Evolutionary conservation across 805 yeast species (phyloP).

Genomic region (Starmerella bacillaris): DNA sequence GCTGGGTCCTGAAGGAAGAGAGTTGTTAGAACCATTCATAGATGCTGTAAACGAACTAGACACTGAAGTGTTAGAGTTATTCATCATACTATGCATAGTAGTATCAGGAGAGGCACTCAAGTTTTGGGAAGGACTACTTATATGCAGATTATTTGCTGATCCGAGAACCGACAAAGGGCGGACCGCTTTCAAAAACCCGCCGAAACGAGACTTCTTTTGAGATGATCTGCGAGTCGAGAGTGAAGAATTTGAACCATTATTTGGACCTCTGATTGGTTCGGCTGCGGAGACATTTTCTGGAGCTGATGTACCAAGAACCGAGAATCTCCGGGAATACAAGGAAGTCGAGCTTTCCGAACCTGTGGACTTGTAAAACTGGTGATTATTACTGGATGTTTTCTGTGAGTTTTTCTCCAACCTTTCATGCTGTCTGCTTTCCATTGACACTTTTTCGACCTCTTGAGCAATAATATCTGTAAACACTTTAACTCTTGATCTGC

Average conservation of each 20-base stretch:
- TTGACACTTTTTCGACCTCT: constrained; percentile 35
- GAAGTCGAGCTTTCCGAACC: constrained; percentile 13
- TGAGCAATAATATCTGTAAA: constrained; percentile 31
- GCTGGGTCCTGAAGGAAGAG: too few relatives aligned
- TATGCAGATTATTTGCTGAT: neutral
- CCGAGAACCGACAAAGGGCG: constrained; percentile 24
- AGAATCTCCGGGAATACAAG: constrained; percentile 9
- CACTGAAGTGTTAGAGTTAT: too few relatives aligned
- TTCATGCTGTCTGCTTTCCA: constrained; percentile 34
- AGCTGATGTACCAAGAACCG: constrained; percentile 2
- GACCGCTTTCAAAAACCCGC: constrained; percentile 26
- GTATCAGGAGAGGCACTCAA: neutral
- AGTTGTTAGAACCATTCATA: too few relatives aligned
- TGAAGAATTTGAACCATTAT: neutral
- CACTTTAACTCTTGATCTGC: constrained; percentile 25
- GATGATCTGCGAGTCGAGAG: neutral
- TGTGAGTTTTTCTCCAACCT: constrained; percentile 4
- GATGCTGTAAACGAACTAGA: too few relatives aligned
- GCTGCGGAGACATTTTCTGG: neutral
- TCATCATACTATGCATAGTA: too few relatives aligned
- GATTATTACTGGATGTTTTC: neutral
- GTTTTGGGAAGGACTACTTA: neutral
- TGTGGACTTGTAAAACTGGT: constrained; percentile 10
- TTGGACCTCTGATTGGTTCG: neutral
- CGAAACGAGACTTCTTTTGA: constrained; percentile 21